Evolutionary conservation across 106 monocot species (phyloP).

Genomic region (Agapanthus africanus): DNA sequence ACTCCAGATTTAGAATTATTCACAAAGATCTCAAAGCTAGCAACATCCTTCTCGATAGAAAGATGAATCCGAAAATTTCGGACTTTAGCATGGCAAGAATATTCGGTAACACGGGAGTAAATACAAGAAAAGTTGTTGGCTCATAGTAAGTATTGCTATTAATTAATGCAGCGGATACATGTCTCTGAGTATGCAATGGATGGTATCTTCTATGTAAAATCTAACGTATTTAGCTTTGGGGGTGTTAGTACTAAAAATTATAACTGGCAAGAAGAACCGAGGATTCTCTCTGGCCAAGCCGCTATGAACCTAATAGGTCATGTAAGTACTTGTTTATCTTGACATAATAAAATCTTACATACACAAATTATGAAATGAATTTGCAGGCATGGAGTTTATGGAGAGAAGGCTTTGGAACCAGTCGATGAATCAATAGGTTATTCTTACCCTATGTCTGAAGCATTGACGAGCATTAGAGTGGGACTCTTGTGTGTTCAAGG

Average conservation of each 20-base stretch:
- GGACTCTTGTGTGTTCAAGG: constrained; percentile 15
- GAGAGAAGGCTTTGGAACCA: constrained; percentile 14
- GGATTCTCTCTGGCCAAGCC: neutral
- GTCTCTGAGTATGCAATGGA: constrained; percentile 3
- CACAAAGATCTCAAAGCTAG: constrained; percentile 31
- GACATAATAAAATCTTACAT: no score
- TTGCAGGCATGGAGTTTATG: constrained; percentile 25
- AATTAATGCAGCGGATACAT: neutral
- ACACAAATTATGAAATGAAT: no score
- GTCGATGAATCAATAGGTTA: constrained; percentile 10
- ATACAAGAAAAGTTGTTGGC: constrained; percentile 10
- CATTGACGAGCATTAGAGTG: constrained; percentile 27
- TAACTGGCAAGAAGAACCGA: neutral
- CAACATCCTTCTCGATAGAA: constrained; percentile 24
- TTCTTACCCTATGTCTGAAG: neutral
- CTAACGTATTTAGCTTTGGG: neutral
- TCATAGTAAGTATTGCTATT: constrained; percentile 9
- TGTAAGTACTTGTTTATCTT: neutral
- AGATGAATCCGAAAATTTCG: constrained; percentile 30
- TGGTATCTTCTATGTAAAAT: neutral
- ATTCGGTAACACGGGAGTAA: constrained; percentile 12
- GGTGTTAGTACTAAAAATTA: neutral
- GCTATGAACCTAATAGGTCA: neutral
- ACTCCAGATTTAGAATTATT: constrained; percentile 26
- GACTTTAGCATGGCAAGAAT: constrained; percentile 35